Conservation (phyloP, 345 rosid genomes). For the Eucalyptus coolabah region DNA sequence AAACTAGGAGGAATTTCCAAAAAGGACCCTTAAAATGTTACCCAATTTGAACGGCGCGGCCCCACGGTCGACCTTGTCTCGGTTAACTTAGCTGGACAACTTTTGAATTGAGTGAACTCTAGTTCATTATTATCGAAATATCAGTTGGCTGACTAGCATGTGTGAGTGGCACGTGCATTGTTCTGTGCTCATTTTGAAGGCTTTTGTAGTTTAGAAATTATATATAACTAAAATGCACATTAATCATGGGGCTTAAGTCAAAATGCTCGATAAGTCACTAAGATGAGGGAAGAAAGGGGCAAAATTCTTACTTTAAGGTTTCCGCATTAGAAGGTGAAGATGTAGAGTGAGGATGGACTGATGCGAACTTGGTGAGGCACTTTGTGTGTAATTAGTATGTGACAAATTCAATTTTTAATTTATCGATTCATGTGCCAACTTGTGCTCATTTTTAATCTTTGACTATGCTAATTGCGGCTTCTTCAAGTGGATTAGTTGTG, state of each 20-base stretch:
- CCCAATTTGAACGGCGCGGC: rapidly evolving
- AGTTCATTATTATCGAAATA: not conserved
- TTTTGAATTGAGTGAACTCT: not conserved
- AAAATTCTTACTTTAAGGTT: not conserved
- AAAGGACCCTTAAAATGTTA: not conserved
- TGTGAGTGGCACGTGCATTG: not conserved
- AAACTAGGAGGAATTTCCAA: not conserved
- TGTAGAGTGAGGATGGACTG: not conserved
- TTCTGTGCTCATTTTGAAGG: not conserved
- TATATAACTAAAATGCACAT: not conserved
- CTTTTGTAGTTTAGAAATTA: not conserved
- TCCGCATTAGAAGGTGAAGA: not conserved
- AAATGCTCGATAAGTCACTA: not conserved
- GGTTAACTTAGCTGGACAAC: not conserved
- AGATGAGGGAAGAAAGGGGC: not conserved
- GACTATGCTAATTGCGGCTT: not conserved
- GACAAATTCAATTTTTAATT: not conserved
- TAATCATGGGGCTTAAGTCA: not conserved
- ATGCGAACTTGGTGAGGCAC: not conserved
- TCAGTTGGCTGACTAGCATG: rapidly evolving
- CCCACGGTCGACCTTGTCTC: rapidly evolving
- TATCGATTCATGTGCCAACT: rapidly evolving
- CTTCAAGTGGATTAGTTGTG: not conserved
- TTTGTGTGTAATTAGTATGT: not conserved
- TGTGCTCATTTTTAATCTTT: not conserved